These are phyloP conservation scores for Isoetes engelmannii DNA, from an alignment of 83 land plant genomes.

Conservation along the genomic window DNA sequence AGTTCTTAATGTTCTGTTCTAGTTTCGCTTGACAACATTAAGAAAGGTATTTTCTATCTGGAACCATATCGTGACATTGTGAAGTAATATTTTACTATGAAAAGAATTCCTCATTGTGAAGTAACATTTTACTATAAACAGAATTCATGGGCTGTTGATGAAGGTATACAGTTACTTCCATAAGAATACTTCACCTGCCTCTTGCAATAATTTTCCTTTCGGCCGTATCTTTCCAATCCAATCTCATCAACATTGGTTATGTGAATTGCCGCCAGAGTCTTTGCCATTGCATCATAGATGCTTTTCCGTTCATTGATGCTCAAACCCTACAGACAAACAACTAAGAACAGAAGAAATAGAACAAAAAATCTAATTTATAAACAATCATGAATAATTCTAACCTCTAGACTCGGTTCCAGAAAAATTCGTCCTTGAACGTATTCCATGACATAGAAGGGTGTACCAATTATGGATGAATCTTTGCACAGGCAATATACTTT, in stretches of 20 bases:
- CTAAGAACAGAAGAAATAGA: not conserved
- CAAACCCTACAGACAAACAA: constrained; percentile 39
- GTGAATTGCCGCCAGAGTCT: constrained; percentile 74
- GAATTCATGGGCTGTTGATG: too few species aligned
- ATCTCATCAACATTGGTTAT: constrained; percentile 62
- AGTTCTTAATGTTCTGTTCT: too few species aligned
- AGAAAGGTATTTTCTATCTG: too few species aligned
- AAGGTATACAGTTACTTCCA: too few species aligned
- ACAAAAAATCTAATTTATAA: not conserved
- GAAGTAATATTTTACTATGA: too few species aligned
- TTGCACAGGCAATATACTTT: constrained; percentile 75
- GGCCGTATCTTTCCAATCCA: constrained; percentile 70
- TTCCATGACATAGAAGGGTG: constrained; percentile 96
- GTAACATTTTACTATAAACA: too few species aligned
- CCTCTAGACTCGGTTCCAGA: constrained; percentile 58
- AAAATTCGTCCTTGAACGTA: constrained; percentile 87
- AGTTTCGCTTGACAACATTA: too few species aligned
- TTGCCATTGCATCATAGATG: constrained; percentile 67
- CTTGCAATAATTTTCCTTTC: constrained; percentile 73
- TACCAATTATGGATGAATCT: constrained; percentile 79
- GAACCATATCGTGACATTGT: too few species aligned
- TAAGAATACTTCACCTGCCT: constrained; percentile 52
- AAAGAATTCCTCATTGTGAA: too few species aligned
- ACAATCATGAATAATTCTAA: constrained; percentile 19
- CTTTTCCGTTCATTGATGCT: constrained; percentile 51